phyloP scores from a whole-genome alignment of 371 early-diverging fungal species.

The Syncephalastrum monosporum region DNA sequence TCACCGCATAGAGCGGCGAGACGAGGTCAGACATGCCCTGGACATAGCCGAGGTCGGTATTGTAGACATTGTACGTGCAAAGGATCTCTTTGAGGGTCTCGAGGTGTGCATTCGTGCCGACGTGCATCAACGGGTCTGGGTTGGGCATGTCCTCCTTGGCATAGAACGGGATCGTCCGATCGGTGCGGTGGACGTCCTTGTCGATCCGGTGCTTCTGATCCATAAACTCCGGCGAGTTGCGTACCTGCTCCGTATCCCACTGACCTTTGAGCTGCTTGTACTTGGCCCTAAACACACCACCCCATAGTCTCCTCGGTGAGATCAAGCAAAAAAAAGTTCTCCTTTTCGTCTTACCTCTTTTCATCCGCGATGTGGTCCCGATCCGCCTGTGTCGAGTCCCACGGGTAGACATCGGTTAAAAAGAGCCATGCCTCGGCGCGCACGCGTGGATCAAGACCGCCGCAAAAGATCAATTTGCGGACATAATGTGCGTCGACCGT shows the following conservation, averaged over 20 bases:
- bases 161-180: constrained; percentile 79
- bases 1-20: constrained; percentile 82
- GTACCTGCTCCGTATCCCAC: not conserved
- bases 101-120: constrained; percentile 66
- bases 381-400: constrained; percentile 72
- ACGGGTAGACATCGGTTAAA: constrained; percentile 75
- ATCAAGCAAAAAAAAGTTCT: too few species aligned
- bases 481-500: constrained; percentile 52
- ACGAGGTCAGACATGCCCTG: constrained; percentile 97
- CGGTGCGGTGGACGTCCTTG: constrained; percentile 93
- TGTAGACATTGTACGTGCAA: constrained; percentile 80
- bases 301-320: too few species aligned
- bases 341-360: constrained; percentile 38
- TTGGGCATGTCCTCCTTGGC: constrained; percentile 63
- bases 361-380: constrained; percentile 48
- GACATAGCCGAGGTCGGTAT: constrained; percentile 71
- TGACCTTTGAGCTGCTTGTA: constrained; percentile 54
- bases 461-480: constrained; percentile 65
- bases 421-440: constrained; percentile 86
- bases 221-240: constrained; percentile 41
- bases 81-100: constrained; percentile 81
- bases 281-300: constrained; percentile 37
- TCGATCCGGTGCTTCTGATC: constrained; percentile 89
- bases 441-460: constrained; percentile 74
- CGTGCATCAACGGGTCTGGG: constrained; percentile 48